A percentile compares a stretch with the other conserved stretches of the same genome.
These are phyloP conservation scores for Monilinia vaccinii-corymbosi DNA, from an alignment of 2,329 filamentous ascomycete species.

Conservation along the genomic window DNA sequence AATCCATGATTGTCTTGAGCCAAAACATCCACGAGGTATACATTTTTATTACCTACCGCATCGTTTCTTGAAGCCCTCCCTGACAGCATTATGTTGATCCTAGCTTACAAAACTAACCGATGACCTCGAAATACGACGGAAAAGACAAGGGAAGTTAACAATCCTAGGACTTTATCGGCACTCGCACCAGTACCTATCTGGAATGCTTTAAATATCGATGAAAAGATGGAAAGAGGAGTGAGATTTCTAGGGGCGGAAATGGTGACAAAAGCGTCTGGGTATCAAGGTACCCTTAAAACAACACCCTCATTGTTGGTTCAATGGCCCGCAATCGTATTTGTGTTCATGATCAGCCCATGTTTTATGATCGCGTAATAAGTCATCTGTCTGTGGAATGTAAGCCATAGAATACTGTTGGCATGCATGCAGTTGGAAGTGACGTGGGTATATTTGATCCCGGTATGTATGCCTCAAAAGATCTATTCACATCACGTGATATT, in stretches of 20 bases:
- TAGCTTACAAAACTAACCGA: no score
- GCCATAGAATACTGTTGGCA: not conserved
- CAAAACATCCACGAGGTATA: not conserved
- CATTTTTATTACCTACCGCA: not conserved
- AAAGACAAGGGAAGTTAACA: no score
- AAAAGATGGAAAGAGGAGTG: not conserved
- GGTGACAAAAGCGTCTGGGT: not conserved
- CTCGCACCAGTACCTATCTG: not conserved
- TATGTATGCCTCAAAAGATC: not conserved
- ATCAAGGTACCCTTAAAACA: not conserved
- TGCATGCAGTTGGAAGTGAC: not conserved
- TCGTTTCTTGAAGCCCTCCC: not conserved
- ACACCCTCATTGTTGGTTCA: not conserved
- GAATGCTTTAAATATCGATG: not conserved
- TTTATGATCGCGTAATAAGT: not conserved
- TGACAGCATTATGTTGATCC: no score
- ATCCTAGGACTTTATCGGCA: accelerated
- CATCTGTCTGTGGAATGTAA: not conserved
- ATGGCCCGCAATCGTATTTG: not conserved
- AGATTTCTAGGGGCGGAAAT: not conserved
- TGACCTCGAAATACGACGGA: no score
- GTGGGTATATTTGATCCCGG: not conserved
- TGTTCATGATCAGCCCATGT: not conserved
- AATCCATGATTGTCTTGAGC: not conserved
- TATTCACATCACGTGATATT: not conserved